Base-by-base conservation (phyloP, 75 land plant species). In the Chamaecyparis obtusa region DNA sequence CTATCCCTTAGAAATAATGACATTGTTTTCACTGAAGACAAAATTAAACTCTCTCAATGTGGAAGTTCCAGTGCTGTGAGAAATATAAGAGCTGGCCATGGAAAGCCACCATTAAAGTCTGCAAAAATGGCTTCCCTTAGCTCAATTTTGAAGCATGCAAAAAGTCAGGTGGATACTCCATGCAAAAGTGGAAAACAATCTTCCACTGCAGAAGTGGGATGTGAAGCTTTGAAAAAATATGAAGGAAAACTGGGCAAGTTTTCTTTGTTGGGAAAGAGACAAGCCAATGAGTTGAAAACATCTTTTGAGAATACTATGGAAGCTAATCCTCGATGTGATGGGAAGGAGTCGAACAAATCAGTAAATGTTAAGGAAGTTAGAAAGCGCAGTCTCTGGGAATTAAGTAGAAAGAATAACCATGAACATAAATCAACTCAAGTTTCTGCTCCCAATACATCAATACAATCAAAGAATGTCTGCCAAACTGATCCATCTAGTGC, bases 381-480 rank as follows among this genome's bases (percentile, higher is more conserved):
- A 83, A 93, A 92, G 82, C 94, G 91, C 41, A 93, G 92, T 80
- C 83, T 90, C 77, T 83, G 51, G 86, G 93, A 93, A 74, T 85
- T 92, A 71, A 90, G 88, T 71, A 89, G 82, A 33, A 89, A 88
- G 85, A 88, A 79, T 86, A 90, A 82, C 13, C 37, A 43, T 17
- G 24, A 48, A 46, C 19, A 56, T 27, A 78, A 51, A 80, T n/a
- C 37, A 35, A 35, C 21, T 36, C 19, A 54, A 4, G 0, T 36
- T 55, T 84, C 67, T 33, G 33, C 36, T 84, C 41, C 56, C 6
- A 39, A 9, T 55, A 48, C 67, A 36, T 32, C 37, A 84, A 36
- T 37, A 32, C 64, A 84, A 54, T 55, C 85, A 35, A 84, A 84
- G 83, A 81, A n/a, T 11, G 49, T 44, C 15, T 46, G 51, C 54